Base-by-base conservation (phyloP, 768 basidiomycete species). In the Leucocoprinus leucothites region DNA sequence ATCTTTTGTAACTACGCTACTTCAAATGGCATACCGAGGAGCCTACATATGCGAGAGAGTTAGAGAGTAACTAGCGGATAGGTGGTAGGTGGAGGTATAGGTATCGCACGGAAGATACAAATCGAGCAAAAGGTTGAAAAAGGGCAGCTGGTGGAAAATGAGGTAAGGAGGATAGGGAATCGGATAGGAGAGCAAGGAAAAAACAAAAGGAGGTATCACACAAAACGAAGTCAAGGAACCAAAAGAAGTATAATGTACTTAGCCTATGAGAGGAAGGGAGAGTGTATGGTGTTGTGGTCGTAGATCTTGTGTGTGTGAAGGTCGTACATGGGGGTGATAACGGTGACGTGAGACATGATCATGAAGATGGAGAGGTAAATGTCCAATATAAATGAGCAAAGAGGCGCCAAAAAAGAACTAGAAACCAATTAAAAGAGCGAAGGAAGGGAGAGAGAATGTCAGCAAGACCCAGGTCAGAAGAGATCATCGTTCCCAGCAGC, bases 141-240 rank as follows among this genome's bases (percentile, higher is more conserved):
- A 31, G 16, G 28, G 13, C 28, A 52, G 28, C 43, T 26, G 7
- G 38, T 6, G 8, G n/a, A 21, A 25, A 9, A 24, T 19, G 18
- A 16, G 38, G 18, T 40, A 19, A 26, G 53, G 11, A 24, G 46
- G 16, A 40, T 19, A 28, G 53, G 13, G 3, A 6, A 16, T 11
- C 5, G 31, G 31, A 31, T 31, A 31, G 11, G 31, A 31, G 19
- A 38, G 13, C 47, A 14, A 36, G 22, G 14, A n/a, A 16, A 48
- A 21, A 38, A 55, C 21, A 41, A 48, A 47, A 31, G 19, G 45
- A 55, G 53, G 53, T 55, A 31, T 55, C 53, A 45, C 53, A 55
- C 53, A 28, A 55, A 28, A 21, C 13, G 3, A 41, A 25, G 2
- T 42, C 7, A n/a, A 21, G 14, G 3, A 21, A 52, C 16, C 38